These are phyloP conservation scores for Gloeopeniophorella convolvens DNA, from an alignment of 768 basidiomycete species.

Conservation along the genomic window DNA sequence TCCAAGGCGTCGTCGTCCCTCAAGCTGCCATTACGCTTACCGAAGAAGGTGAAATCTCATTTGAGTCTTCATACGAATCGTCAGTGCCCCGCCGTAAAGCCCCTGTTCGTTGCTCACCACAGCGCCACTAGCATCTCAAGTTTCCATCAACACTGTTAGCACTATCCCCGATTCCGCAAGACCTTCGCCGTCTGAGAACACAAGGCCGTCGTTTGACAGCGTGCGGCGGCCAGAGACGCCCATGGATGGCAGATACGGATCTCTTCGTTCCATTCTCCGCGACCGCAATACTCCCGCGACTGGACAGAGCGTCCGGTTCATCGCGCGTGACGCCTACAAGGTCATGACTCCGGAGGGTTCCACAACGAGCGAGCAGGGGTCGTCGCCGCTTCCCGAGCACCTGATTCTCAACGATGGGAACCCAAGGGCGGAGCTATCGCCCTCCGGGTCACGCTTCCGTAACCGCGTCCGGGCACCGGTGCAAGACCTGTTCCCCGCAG, in stretches of 20 bases:
- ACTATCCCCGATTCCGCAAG: conserved; percentile 26
- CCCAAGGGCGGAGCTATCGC: conserved; percentile 19
- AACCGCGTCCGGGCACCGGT: conserved; percentile 9
- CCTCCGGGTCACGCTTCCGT: conserved; percentile 13
- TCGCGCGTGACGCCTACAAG: conserved; percentile 61
- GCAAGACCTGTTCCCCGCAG: conserved; percentile 18
- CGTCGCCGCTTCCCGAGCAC: conserved; percentile 25
- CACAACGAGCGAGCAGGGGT: conserved; percentile 32
- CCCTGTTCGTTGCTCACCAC: neutral
- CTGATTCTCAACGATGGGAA: conserved; percentile 27
- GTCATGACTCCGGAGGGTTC: conserved; percentile 62
- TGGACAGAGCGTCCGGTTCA: conserved; percentile 76
- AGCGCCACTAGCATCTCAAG: conserved; percentile 10
- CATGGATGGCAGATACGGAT: conserved; percentile 36
- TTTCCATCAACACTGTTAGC: conserved; percentile 23
- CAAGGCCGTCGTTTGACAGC: conserved; percentile 23
- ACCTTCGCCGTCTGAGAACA: conserved; percentile 24
- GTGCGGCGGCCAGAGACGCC: conserved; percentile 26
- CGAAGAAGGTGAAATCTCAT: conserved; percentile 21
- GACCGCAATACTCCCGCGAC: conserved; percentile 67
- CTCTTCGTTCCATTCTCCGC: conserved; percentile 66
- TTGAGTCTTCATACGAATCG: conserved; percentile 15
- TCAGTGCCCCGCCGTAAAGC: neutral
- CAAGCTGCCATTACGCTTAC: conserved; percentile 14
- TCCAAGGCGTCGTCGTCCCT: conserved; percentile 14